phyloP scores from a whole-genome alignment of 306 rosid genomes.

The Macrotyloma uniflorum region DNA sequence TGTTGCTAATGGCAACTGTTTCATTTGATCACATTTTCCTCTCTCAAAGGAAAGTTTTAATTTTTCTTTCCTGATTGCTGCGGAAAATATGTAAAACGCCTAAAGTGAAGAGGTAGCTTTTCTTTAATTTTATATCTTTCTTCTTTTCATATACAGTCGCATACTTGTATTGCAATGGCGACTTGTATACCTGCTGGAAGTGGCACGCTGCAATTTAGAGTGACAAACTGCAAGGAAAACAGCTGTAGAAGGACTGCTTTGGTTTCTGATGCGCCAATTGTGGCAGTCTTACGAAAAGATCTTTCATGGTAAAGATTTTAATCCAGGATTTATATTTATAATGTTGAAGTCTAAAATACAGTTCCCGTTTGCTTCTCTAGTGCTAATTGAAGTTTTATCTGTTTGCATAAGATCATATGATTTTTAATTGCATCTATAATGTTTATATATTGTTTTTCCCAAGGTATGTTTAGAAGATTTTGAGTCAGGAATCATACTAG shows the following conservation, averaged over 20 bases:
- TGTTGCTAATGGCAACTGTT: not conserved
- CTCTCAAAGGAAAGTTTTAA: not conserved
- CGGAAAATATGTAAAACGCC: not conserved
- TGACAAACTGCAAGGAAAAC: slow-evolving; percentile 44
- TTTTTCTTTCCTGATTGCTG: slow-evolving; percentile 4
- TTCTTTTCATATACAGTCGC: slow-evolving; percentile 35
- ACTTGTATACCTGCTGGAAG: slow-evolving; percentile 66
- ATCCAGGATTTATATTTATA: slow-evolving; percentile 12
- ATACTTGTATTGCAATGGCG: slow-evolving; percentile 54
- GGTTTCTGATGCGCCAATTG: slow-evolving; percentile 47
- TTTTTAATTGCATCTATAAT: not conserved
- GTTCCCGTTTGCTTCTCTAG: slow-evolving; percentile 24
- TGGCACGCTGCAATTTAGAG: slow-evolving; percentile 49
- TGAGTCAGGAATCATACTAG: slow-evolving; percentile 21
- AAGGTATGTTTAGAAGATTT: slow-evolving; percentile 46
- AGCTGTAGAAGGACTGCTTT: slow-evolving; percentile 52
- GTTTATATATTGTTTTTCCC: slow-evolving; percentile 39
- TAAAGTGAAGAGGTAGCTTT: not conserved
- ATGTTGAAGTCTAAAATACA: not conserved
- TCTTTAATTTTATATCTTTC: slow-evolving; percentile 31
- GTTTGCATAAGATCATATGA: slow-evolving; percentile 11
- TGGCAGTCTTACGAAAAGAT: slow-evolving; percentile 50
- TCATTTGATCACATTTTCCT: slow-evolving; percentile 1
- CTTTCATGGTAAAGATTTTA: slow-evolving; percentile 59
- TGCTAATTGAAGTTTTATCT: slow-evolving; percentile 15